Base-by-base conservation (phyloP, 176 grass and related monocot species). In the Areca catechu region DNA sequence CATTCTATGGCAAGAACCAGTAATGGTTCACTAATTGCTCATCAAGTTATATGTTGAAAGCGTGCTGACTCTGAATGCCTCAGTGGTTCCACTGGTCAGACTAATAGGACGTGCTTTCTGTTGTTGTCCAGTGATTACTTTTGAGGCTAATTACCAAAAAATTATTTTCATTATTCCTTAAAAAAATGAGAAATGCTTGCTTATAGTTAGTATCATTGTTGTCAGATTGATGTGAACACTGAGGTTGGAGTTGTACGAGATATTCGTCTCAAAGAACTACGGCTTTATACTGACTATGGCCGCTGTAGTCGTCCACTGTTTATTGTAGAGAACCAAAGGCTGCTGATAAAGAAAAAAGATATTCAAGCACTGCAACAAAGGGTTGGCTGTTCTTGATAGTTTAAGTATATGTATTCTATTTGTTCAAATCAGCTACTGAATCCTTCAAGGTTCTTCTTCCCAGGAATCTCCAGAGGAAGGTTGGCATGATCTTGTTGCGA, bases 181-280 rank as follows among this genome's bases (percentile, higher is more conserved):
- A 63, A 24, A 51, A 24, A 15, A 34, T 61, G n/a, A 57, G 59
- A 48, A 50, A 65, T 76, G 7, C n/a, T 29, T 54, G 19, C 43
- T 66, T 43, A 43, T 14, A 22, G 66, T 48, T 80, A 1, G 65
- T 77, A 29, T 53, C 1, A 21, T 20, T 0, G 12, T 58, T 83
- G 71, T 76, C 81, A 92, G 87, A 88, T 92, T 83, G 87, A 92
- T 68, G 87, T 92, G 51, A 98, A 98, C 79, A 98, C 93, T 76
- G 93, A 98, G 62, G 93, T 98, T 75, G 93, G 93, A 62, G 93
- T 98, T 19, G 88, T 92, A 72, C 84, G 83, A 69, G 93, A 98
- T 85, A 85, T 92, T 75, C 81, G 78, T 60, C 87, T 98, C 16
- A 92, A 92, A 58, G 93, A 98, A 76, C 84, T 98, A 56, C 57